phyloP scores from a whole-genome alignment of 2,329 filamentous ascomycete genomes.

The Aaosphaeria pasadenensis region DNA sequence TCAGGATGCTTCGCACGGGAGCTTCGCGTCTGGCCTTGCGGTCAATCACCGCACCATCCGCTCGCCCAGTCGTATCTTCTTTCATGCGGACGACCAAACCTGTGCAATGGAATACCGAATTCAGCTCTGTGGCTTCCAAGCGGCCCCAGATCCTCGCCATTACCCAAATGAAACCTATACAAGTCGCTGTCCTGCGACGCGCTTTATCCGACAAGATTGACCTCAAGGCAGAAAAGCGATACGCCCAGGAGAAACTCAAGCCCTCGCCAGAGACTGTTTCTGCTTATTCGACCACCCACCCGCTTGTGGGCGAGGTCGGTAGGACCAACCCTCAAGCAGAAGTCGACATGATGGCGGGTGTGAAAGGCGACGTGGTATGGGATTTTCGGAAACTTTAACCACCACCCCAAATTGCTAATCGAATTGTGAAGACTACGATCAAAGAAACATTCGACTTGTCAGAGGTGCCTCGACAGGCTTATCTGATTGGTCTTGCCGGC shows the following conservation, averaged over 20 bases:
- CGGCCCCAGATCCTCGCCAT: constrained; percentile 31
- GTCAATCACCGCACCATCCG: constrained; percentile 29
- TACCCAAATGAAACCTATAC: constrained; percentile 31
- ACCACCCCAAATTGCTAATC: background rate
- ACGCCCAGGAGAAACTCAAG: constrained; percentile 56
- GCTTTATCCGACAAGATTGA: constrained; percentile 49
- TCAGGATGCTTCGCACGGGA: constrained; percentile 46
- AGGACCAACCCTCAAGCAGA: constrained; percentile 31
- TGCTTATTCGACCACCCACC: constrained; percentile 50
- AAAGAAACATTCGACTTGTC: constrained; percentile 47
- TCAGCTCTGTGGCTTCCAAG: constrained; percentile 38
- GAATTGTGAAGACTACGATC: constrained; percentile 42
- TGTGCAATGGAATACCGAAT: constrained; percentile 40
- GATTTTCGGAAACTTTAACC: constrained; percentile 4
- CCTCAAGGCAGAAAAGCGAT: constrained; percentile 54
- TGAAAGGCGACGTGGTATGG: constrained; percentile 38
- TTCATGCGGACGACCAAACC: constrained; percentile 16
- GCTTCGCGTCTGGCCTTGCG: constrained; percentile 41
- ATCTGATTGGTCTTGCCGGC: constrained; percentile 50
- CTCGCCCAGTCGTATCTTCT: constrained; percentile 24
- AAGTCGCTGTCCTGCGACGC: constrained; percentile 40
- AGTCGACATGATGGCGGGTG: constrained; percentile 46
- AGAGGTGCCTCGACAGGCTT: constrained; percentile 47
- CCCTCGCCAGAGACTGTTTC: constrained; percentile 61
- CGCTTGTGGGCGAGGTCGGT: constrained; percentile 39